phyloP scores from a whole-genome alignment of 768 basidiomycete genomes.

The Mycena alexandri region DNA sequence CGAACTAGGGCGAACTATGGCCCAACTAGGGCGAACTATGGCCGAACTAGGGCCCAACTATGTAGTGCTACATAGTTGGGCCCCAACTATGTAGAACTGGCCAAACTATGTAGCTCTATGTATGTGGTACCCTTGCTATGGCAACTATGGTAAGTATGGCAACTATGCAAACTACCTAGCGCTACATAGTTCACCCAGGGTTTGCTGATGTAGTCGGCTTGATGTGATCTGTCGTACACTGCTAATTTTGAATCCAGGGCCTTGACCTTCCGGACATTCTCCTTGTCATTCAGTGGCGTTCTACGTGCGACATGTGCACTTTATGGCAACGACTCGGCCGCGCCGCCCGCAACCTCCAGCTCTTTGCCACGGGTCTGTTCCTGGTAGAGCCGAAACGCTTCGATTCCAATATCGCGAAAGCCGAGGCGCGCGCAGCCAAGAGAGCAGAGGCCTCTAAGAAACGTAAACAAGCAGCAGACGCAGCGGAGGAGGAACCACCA shows the following conservation, averaged over 20 bases:
- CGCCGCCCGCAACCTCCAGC: constrained; percentile 32
- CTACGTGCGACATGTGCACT: constrained; percentile 36
- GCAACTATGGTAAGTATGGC: no score
- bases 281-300: constrained; percentile 46
- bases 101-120: no score
- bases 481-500: neutral
- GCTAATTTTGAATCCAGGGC: constrained; percentile 39
- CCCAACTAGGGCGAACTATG: no score
- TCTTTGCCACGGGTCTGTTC: constrained; percentile 33
- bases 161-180: no score
- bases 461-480: neutral
- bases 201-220: no score
- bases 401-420: constrained; percentile 38
- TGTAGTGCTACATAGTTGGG: no score
- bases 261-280: constrained; percentile 46
- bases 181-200: no score
- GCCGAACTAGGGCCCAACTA: no score
- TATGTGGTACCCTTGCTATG: no score
- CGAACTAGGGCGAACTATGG: no score
- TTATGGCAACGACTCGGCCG: constrained; percentile 47
- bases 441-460: constrained; percentile 4
- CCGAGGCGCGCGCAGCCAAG: constrained; percentile 8
- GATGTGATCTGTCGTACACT: neutral
- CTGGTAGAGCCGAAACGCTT: constrained; percentile 40
- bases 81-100: no score